phyloP scores from a whole-genome alignment of 2,329 filamentous ascomycete species.

The Fusarium poae region DNA sequence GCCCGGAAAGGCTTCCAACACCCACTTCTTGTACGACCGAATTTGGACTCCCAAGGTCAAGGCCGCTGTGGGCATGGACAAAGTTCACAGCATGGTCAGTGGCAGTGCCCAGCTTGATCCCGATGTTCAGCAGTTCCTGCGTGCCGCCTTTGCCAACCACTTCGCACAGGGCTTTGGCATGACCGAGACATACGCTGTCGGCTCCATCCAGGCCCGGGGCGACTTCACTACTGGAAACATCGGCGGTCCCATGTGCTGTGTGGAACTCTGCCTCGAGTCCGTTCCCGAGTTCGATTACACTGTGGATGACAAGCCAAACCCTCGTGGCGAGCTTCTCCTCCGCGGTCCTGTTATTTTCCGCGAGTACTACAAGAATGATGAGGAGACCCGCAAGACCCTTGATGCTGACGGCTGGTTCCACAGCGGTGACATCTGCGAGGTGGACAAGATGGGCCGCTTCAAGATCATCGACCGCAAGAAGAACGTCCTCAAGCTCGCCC shows the following conservation, averaged over 20 bases:
- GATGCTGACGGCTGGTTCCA: constrained; percentile 96
- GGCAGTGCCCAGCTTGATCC: constrained; percentile 94
- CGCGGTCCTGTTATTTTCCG: constrained; percentile 84
- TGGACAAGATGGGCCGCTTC: constrained; percentile 89
- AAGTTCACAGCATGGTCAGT: constrained; percentile 79
- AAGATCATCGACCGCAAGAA: constrained; percentile 96
- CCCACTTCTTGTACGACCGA: constrained; percentile 82
- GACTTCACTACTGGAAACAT: constrained; percentile 87
- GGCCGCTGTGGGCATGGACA: constrained; percentile 84
- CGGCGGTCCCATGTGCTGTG: constrained; percentile 74
- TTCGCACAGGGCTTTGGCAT: constrained; percentile 92
- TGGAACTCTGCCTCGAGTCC: constrained; percentile 85
- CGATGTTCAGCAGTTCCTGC: constrained; percentile 87
- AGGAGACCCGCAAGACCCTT: constrained; percentile 85
- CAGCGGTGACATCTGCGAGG: constrained; percentile 89
- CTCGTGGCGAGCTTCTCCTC: constrained; percentile 89
- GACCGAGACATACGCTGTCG: constrained; percentile 90
- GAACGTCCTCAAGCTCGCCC: constrained; percentile 98
- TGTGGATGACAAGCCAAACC: constrained; percentile 86
- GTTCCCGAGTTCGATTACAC: constrained; percentile 96
- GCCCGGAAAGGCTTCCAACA: constrained; percentile 80
- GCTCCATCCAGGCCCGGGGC: constrained; percentile 74
- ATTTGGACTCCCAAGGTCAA: constrained; percentile 93
- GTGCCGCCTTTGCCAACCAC: constrained; percentile 81
- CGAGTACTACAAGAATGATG: constrained; percentile 91